Evolutionary conservation across 495 filamentous ascomycete species (phyloP), one percentile per base, ranked within the genome.

Genomic region (Neurospora discreta): DNA sequence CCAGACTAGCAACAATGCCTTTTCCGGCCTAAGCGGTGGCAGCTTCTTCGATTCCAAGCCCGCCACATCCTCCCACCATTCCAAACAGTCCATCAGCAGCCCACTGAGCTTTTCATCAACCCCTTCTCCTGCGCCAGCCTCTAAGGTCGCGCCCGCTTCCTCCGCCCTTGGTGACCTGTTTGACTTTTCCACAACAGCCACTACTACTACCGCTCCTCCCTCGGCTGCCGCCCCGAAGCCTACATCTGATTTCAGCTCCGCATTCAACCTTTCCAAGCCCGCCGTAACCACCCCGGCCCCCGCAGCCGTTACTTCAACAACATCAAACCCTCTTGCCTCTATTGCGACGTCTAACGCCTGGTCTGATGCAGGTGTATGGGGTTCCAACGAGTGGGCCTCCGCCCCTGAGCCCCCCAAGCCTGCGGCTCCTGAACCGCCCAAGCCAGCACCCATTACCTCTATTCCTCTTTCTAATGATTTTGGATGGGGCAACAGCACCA

Each of bases 1-100:
- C 82, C 73, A 88, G 83, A 41, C 86, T 82, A 68, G 84, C 82
- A 68, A 81, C 85, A 72, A 89, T 78, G 81, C 83, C 39, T 87
- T 90, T 70, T 80, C 88, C 36, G 80, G 86, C 73, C 81, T 89
- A 33, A 82, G 86, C 58, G 86, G 86, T 26, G 93, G 92, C 30
- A 90, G 91, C 74, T 94, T 99, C 77, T 98, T 98, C 77, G 90
- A 94, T 73, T 82, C 89, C 23, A 86, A 91, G 70, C 86, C 91
- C 39, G 81, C 89, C 42, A 85, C 89, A 68, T 68, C 86, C 15
- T 79, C 84, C 43, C 79, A 81, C 67, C 84, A 84, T 44, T 84
- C 71, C 80, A 88, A 82, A 75, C 85, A 74, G 78, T 85, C 74
- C 60, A 85, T 78, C 78, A 77, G 78, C 38, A 76, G 77, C 69